phyloP scores from a whole-genome alignment of 345 rosid species.

The Populus tremula region DNA sequence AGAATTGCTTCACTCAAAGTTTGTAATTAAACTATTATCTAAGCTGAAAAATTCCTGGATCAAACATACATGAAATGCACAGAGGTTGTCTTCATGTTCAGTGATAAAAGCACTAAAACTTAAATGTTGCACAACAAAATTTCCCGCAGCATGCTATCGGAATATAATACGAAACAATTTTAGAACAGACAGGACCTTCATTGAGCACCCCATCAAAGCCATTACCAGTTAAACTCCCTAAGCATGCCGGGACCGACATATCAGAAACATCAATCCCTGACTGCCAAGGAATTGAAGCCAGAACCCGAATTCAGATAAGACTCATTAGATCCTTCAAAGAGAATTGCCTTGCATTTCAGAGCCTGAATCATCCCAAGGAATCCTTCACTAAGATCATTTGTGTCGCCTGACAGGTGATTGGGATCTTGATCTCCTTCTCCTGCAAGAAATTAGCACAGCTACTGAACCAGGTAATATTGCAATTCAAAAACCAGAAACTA shows the following conservation, averaged over 20 bases:
- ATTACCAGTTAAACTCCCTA: background rate
- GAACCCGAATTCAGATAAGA: background rate
- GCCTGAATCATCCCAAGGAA: background rate
- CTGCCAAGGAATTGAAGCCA: background rate
- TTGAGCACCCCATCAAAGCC: background rate
- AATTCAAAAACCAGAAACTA: conserved; percentile 11
- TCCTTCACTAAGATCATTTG: conserved; percentile 23
- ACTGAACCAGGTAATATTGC: conserved; percentile 2
- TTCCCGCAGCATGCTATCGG: background rate
- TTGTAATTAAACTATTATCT: background rate
- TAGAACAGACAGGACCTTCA: background rate
- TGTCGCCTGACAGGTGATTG: conserved; percentile 67
- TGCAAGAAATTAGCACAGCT: conserved; percentile 28
- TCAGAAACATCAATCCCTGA: background rate
- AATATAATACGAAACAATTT: background rate
- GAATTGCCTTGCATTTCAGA: background rate
- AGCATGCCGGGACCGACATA: background rate
- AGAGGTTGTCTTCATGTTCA: background rate
- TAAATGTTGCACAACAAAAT: background rate
- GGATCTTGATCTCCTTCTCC: conserved; percentile 76
- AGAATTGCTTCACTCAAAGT: background rate
- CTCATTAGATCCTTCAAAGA: background rate
- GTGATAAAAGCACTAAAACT: background rate
- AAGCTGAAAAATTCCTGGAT: background rate
- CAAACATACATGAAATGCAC: background rate